Evolutionary conservation across 2,329 filamentous ascomycete species (phyloP), one percentile per base, ranked within the genome.

Genomic region (Trichoderma simmonsii): DNA sequence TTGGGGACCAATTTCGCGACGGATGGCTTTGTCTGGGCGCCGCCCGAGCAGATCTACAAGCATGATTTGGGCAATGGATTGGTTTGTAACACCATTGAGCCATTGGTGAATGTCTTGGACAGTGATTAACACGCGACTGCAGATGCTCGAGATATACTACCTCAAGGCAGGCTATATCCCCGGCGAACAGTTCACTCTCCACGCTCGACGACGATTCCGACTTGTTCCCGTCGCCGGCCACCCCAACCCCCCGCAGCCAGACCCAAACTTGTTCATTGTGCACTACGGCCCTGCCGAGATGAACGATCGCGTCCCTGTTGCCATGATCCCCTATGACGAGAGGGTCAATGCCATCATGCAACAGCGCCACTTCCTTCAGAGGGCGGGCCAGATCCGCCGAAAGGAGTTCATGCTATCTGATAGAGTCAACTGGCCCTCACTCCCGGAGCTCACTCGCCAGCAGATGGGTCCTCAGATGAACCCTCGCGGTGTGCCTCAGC

Each of bases 321-420:
- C 87, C 51, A 86, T 90, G 75, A 88, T 95, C 21, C 91, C 89
- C 0, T 85, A 91, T 71, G 86, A 89, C 56, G 86, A 88, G 62
- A 89, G 89, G 32, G 85, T 88, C 57, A 90, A 91, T 73, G 81
- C 84, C 62, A 86, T 87, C 18, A 85, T 94, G 79, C 86, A 87
- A 72, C 88, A 90, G 70, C 86, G 89, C 77, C 86, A 82, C 81
- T 92, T 85, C 80, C 93, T 85, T 82, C 90, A 92, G 82, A 87
- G 86, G 70, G 92, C 93, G 75, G 95, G 94, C 7, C 92, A 95
- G 77, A 90, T 97, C 59, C 88, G 91, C 71, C 91, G 94, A 76
- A 97, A 97, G 79, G 94, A 98, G 77, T 98, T 98, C 79, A 97
- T 98, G 91, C 87, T 98, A 24, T 90, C 93, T 64, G 96, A 98